Percentiles rank a stretch among this genome's conserved stretches.
These are phyloP conservation scores for Oleoguttula mirabilis DNA, from an alignment of 495 filamentous ascomycete species.

Conservation along the genomic window DNA sequence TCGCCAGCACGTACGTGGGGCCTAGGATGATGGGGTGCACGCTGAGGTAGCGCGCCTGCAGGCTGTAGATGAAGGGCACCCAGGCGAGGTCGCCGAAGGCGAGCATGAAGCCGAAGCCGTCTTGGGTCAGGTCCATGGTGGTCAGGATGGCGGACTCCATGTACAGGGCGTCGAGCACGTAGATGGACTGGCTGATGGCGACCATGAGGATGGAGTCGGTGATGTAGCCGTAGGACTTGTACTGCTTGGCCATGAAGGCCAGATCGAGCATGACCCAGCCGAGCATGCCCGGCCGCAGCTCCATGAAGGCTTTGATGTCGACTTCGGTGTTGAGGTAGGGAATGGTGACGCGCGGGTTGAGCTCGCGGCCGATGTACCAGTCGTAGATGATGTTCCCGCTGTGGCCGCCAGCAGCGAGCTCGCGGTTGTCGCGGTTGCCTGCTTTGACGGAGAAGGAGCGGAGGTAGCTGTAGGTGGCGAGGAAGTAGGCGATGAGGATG, in stretches of 20 bases:
- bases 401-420: slow-evolving; percentile 70
- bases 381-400: slow-evolving; percentile 85
- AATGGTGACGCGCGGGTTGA: slow-evolving; percentile 77
- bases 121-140: slow-evolving; percentile 89
- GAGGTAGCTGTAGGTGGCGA: slow-evolving; percentile 67
- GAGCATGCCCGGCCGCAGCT: slow-evolving; percentile 81
- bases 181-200: slow-evolving; percentile 65
- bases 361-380: slow-evolving; percentile 93
- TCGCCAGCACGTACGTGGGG: slow-evolving; percentile 43
- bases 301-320: slow-evolving; percentile 84
- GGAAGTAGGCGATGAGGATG: slow-evolving; percentile 54
- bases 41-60: slow-evolving; percentile 81
- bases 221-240: slow-evolving; percentile 66
- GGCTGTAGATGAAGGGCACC: slow-evolving; percentile 81
- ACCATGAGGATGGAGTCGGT: slow-evolving; percentile 82
- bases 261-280: slow-evolving; percentile 83
- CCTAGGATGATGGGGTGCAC: slow-evolving; percentile 71
- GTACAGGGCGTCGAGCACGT: slow-evolving; percentile 75
- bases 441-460: slow-evolving; percentile 69
- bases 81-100: slow-evolving; percentile 87
- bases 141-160: slow-evolving; percentile 89
- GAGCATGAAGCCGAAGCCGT: slow-evolving; percentile 97
- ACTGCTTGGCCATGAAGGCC: slow-evolving; percentile 77
- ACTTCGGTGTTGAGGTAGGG: slow-evolving; percentile 62
- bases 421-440: slow-evolving; percentile 53